A percentile compares a stretch with the other conserved stretches of the same genome.
Conservation (phyloP, 768 basidiomycete genomes). For the Amanita rimosa region DNA sequence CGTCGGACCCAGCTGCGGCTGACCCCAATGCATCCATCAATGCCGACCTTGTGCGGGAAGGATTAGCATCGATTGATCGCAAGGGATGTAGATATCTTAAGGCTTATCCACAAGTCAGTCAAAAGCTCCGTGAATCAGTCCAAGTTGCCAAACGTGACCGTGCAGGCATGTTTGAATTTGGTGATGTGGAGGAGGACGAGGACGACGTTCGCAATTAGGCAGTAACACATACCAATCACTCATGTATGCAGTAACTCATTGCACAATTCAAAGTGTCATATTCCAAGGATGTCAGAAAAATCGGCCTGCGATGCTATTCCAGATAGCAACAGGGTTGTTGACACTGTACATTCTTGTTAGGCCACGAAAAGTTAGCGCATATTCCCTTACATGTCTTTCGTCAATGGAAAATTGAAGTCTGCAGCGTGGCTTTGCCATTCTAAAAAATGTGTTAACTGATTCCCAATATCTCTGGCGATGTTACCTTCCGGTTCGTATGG, state of each 20-base stretch:
- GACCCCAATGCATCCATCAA: conserved; percentile 79
- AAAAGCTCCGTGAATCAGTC: conserved; percentile 52
- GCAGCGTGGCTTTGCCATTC: conserved; percentile 53
- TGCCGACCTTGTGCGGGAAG: conserved; percentile 81
- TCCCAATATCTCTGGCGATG: background rate
- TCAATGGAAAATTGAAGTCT: conserved; percentile 38
- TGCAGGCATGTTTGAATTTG: conserved; percentile 81
- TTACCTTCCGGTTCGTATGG: conserved; percentile 44
- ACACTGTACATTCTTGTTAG: conserved; percentile 23
- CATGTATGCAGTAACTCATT: background rate
- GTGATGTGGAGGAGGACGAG: conserved; percentile 84
- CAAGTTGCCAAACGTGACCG: conserved; percentile 62
- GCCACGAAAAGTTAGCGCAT: background rate
- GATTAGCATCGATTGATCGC: conserved; percentile 70
- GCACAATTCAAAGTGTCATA: background rate
- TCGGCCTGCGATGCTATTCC: conserved; percentile 32
- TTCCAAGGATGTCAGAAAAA: conserved; percentile 7
- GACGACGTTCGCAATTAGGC: background rate
- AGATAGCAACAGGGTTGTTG: conserved; percentile 45
- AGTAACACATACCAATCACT: background rate
- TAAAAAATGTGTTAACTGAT: background rate
- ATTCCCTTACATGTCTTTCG: conserved; percentile 32
- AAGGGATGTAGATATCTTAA: conserved; percentile 64
- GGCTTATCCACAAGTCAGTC: conserved; percentile 57
- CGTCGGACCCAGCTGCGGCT: conserved; percentile 54